These are phyloP conservation scores for Phialophora chinensis DNA, from an alignment of 2,329 filamentous ascomycete species.

Conservation along the genomic window DNA sequence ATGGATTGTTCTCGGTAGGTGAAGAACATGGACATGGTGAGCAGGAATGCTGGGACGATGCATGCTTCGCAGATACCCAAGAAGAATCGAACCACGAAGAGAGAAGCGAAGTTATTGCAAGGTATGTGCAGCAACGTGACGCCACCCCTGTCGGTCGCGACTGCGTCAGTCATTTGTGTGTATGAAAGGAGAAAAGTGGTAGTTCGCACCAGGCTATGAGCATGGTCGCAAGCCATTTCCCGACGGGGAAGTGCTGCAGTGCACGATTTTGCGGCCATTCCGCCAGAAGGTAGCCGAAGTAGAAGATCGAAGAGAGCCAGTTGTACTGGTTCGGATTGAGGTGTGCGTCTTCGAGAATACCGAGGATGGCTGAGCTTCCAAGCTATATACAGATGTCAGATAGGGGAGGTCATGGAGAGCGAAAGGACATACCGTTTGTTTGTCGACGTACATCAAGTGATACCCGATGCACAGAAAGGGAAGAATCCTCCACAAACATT, in stretches of 20 bases:
- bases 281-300: constrained; percentile 57
- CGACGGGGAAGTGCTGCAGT: constrained; percentile 56
- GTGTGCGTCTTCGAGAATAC: constrained; percentile 39
- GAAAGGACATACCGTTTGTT: constrained; percentile 48
- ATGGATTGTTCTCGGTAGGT: constrained; percentile 23
- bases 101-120: constrained; percentile 26
- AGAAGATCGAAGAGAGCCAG: constrained; percentile 56
- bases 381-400: constrained; percentile 45
- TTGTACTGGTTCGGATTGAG: constrained; percentile 54
- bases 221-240: constrained; percentile 54
- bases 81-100: constrained; percentile 25
- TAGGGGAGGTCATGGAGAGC: constrained; percentile 48
- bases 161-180: not conserved
- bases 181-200: not conserved
- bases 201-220: constrained; percentile 45
- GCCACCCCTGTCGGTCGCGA: constrained; percentile 14
- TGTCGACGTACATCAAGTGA: constrained; percentile 51
- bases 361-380: constrained; percentile 58
- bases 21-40: constrained; percentile 37
- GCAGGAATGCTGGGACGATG: constrained; percentile 45
- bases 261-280: constrained; percentile 59
- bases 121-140: constrained; percentile 21
- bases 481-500: constrained; percentile 47
- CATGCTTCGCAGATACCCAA: constrained; percentile 33
- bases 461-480: constrained; percentile 51